These are phyloP conservation scores for Coccomyxa sp. DNA, from an alignment of 139 green algal genomes.

Conservation along the genomic window DNA sequence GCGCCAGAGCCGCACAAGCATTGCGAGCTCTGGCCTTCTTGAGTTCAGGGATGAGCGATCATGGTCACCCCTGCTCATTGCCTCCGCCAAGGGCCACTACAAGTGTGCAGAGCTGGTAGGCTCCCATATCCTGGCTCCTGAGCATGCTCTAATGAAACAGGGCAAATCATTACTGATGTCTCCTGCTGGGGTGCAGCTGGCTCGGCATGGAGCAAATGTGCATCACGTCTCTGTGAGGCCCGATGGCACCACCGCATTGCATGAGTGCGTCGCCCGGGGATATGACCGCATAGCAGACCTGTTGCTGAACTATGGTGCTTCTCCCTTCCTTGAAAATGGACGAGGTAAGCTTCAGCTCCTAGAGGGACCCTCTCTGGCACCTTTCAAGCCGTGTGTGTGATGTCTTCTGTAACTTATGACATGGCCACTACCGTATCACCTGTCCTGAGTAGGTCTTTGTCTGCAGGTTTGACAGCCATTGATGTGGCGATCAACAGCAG, in stretches of 20 bases:
- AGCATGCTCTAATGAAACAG: too few relatives aligned
- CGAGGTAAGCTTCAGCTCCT: neutral
- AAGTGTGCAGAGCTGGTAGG: neutral
- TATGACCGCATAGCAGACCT: conserved; percentile 29
- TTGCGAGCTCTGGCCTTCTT: too few relatives aligned
- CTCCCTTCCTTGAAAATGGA: conserved; percentile 44
- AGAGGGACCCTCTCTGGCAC: too few relatives aligned
- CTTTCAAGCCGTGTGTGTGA: too few relatives aligned
- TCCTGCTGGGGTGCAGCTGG: conserved; percentile 10
- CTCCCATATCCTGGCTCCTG: too few relatives aligned
- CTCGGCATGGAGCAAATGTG: conserved; percentile 16
- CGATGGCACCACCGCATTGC: conserved; percentile 26
- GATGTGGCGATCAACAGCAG: conserved; percentile 42
- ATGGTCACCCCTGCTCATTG: neutral
- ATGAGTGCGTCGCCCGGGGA: conserved; percentile 33
- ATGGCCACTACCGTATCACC: too few relatives aligned
- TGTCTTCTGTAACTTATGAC: too few relatives aligned
- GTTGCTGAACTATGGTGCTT: conserved; percentile 30
- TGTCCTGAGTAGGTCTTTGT: neutral
- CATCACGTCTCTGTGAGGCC: conserved; percentile 9
- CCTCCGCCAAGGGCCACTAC: neutral
- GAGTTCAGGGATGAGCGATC: neutral
- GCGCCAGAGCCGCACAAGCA: neutral
- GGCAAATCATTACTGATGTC: neutral
- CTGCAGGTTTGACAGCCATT: conserved; percentile 33